phyloP scores from a whole-genome alignment of 768 basidiomycete genomes.

The Dendrothele bispora region DNA sequence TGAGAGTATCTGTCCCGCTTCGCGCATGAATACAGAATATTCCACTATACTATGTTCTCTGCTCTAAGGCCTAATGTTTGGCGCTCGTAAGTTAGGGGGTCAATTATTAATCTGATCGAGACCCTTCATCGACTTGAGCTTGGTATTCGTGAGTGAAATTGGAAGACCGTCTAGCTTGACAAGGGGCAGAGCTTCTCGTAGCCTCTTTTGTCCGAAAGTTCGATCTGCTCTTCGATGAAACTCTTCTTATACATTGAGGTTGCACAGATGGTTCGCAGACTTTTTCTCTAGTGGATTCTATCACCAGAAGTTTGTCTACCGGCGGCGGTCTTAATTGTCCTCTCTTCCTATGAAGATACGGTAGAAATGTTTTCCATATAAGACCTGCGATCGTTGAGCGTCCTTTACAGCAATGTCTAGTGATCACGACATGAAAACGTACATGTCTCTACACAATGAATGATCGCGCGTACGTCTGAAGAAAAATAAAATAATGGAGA shows the following conservation, averaged over 20 bases:
- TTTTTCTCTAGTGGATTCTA: conserved; percentile 41
- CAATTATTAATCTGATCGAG: not conserved
- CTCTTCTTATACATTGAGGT: conserved; percentile 39
- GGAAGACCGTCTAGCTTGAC: conserved; percentile 47
- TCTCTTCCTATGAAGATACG: conserved; percentile 46
- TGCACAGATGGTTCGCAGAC: too few species aligned
- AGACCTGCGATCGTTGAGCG: too few species aligned
- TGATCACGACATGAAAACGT: too few species aligned
- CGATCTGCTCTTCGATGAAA: conserved; percentile 41
- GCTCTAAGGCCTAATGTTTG: conserved; percentile 40
- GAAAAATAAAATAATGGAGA: too few species aligned
- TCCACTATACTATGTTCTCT: too few species aligned
- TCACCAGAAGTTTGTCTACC: conserved; percentile 32
- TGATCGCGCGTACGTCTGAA: too few species aligned
- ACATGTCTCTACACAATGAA: too few species aligned
- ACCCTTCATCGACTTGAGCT: conserved; percentile 14
- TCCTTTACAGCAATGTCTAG: not conserved
- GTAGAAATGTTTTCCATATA: not conserved
- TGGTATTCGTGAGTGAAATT: conserved; percentile 24
- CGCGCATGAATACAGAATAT: not conserved
- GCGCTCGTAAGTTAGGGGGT: conserved; percentile 31
- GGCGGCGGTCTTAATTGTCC: conserved; percentile 45
- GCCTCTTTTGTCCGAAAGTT: conserved; percentile 43
- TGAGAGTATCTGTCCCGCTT: conserved; percentile 19
- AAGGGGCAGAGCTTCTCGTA: conserved; percentile 42